Conservation (phyloP, 495 filamentous ascomycete genomes). For the Usnea hakonensis region DNA sequence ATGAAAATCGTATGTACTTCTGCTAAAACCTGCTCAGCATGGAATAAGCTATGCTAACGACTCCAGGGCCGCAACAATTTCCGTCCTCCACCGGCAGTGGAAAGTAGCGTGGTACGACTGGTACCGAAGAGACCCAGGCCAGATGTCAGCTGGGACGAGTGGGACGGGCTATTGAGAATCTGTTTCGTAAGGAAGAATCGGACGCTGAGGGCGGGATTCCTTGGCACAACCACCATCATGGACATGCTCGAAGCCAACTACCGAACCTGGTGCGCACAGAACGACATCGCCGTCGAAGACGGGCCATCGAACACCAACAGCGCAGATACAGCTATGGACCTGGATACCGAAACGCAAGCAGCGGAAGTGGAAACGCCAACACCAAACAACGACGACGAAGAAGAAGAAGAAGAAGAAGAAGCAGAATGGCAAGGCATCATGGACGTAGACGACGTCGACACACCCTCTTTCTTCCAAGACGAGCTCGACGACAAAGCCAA, state of each 20-base stretch:
- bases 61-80: slow-evolving; percentile 69
- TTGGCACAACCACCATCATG: slow-evolving; percentile 70
- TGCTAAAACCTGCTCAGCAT: not conserved
- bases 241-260: slow-evolving; percentile 79
- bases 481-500: slow-evolving; percentile 25
- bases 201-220: slow-evolving; percentile 67
- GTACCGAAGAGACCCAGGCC: slow-evolving; percentile 75
- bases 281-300: slow-evolving; percentile 72
- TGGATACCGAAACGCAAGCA: slow-evolving; percentile 2
- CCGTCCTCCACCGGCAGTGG: slow-evolving; percentile 85
- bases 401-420: slow-evolving; percentile 36
- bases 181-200: slow-evolving; percentile 73
- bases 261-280: slow-evolving; percentile 77
- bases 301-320: slow-evolving; percentile 39
- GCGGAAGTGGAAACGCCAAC: slow-evolving; percentile 39
- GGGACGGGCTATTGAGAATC: slow-evolving; percentile 82
- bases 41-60: not conserved
- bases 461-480: slow-evolving; percentile 73
- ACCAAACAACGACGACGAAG: slow-evolving; percentile 39
- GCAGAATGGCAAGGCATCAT: slow-evolving; percentile 41
- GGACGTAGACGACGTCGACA: slow-evolving; percentile 53
- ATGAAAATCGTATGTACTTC: slow-evolving; percentile 63
- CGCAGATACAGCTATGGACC: slow-evolving; percentile 21
- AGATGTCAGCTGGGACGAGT: slow-evolving; percentile 84
- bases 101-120: slow-evolving; percentile 72